Base-by-base conservation (phyloP, 1,284 basidiomycete species). In the Vanrija humicola region DNA sequence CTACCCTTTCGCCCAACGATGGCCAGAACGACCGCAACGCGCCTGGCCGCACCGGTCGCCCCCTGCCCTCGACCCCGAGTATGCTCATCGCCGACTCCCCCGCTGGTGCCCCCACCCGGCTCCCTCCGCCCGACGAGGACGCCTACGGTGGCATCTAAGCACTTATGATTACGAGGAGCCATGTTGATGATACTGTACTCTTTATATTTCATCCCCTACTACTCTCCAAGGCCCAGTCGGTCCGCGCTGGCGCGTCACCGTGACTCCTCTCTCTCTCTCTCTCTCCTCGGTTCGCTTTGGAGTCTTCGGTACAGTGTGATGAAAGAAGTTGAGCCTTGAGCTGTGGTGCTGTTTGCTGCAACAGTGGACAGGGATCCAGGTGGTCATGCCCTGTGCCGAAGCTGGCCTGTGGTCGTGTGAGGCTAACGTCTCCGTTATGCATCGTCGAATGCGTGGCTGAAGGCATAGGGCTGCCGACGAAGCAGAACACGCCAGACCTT, bases 121-220 rank as follows among this genome's bases (percentile, higher is more conserved):
- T 48, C 61, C 64, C 12, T 43, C 53, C 19, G 47, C 50, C 38
- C 63, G 63, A 59, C 19, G 68, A 74, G 7, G 71, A 73, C 56
- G 71, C 68, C n/a, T 74, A 74, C 58, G 72, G 70, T 12, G 72
- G 72, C 5, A 74, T 74, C 48, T 74, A 65, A 43, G 34, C 26
- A 14, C 26, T 28, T 44, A 39, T 34, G 34, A 34, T 12, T 14
- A 34, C 34, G 34, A 34, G 34, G 34, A 34, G 34, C 34, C 34
- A 34, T 15, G 34, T 14, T 34, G 34, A 34, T 34, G 34, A 29
- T 34, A 34, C 34, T 34, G 40, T 42, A 21, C 40, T 18, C 7
- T 42, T 42, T 42, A 42, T 42, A n/a, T 42, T 14, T 42, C 12
- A 34, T 1, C 2, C 34, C 14, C 34, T 34, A 34, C 34, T 34